Evolutionary conservation across 225 moss, liverwort and hornwort genomes (phyloP), one percentile per base, ranked within the genome.

Genomic region (Physcomitrellopsis africana): DNA sequence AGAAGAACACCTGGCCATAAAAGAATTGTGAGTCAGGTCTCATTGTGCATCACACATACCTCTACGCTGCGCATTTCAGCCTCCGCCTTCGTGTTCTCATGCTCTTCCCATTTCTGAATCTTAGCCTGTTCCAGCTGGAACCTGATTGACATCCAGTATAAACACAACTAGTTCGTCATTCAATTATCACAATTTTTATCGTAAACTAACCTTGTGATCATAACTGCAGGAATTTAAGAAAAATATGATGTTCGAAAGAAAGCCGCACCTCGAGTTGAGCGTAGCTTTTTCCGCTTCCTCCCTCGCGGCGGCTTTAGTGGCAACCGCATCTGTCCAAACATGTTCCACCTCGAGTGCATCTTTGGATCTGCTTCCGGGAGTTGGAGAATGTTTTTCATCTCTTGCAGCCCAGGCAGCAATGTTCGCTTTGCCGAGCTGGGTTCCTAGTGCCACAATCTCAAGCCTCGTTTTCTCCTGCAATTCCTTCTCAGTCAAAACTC

Each of bases 381-480:
- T 17, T 17, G 79, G 68, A 15, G 80, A 76, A 13, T 89, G 87
- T 5, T 79, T 69, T 54, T 82, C 84, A 1, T 87, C 91, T 32
- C 86, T 90, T 0, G 90, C 85, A 43, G 97, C 87, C 97, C 97
- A 97, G 0, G 93, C 90, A 2, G 97, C 90, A 41, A 97, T 91
- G 62, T 81, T 97, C n/a, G 83, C 89, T 73, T 94, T 97, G 18
- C 97, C 97, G 0, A 94, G 77, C 76, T 94, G 97, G 2, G 90
- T 91, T 3, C 97, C 93, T 56, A 97, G 72, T 0, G 86, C 84
- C 56, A 94, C 76, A 77, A 97, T 97, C 73, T 97, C 97, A 48
- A 90, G 92, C 67, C 97, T 83, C 2, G 93, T 94, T 80, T 89
- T 94, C 1, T 89, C 86, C 53, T 91, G 90, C 49, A 96, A 75